A percentile compares a stretch with the other conserved stretches of the same genome.
phyloP scores from a whole-genome alignment of 106 monocot species.

The Acorus calamus region DNA sequence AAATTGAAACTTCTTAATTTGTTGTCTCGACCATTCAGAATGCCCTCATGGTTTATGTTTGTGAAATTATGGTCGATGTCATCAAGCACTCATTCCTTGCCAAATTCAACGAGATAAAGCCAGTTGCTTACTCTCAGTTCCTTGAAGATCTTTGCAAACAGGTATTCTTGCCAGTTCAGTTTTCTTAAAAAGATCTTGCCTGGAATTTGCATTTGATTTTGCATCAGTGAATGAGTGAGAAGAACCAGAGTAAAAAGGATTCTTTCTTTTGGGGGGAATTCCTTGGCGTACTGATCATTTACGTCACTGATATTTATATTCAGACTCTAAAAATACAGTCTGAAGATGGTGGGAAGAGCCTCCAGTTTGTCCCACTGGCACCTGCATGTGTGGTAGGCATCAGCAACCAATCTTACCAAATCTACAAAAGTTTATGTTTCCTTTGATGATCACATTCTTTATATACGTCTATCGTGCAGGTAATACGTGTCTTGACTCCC shows the following conservation, averaged over 20 bases:
- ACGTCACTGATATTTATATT: background rate
- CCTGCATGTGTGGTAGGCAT: slow-evolving; percentile 87
- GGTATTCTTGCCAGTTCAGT: slow-evolving; percentile 32
- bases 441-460: too few relatives aligned
- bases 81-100: slow-evolving; percentile 94
- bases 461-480: slow-evolving; percentile 19
- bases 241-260: too few relatives aligned
- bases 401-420: background rate
- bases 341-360: slow-evolving; percentile 59
- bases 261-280: too few relatives aligned
- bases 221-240: too few relatives aligned
- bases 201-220: background rate
- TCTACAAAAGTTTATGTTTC: too few relatives aligned
- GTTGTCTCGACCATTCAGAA: slow-evolving; percentile 39
- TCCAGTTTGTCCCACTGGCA: slow-evolving; percentile 87
- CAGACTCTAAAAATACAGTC: slow-evolving; percentile 69
- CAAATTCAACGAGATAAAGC: slow-evolving; percentile 98
- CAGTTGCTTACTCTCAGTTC: slow-evolving; percentile 83
- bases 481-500: slow-evolving; percentile 76
- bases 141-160: slow-evolving; percentile 94
- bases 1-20: slow-evolving; percentile 1
- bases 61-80: slow-evolving; percentile 81
- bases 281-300: too few relatives aligned
- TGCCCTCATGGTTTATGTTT: slow-evolving; percentile 61
- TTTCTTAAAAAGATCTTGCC: background rate